Conservation (phyloP, 2,329 filamentous ascomycete species). For the Penicillium nordicum region DNA sequence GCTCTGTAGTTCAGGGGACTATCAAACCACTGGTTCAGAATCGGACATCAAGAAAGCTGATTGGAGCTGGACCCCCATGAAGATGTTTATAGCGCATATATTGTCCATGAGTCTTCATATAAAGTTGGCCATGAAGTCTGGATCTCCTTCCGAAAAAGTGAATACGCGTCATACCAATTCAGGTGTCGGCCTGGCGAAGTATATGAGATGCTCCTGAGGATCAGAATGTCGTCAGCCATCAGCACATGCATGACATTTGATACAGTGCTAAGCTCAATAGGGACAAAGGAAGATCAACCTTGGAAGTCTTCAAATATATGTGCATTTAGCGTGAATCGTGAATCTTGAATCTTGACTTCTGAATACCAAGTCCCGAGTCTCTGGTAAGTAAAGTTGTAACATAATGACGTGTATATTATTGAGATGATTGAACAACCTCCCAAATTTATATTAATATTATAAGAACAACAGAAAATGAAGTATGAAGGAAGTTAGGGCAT, state of each 20-base stretch:
- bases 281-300: background rate
- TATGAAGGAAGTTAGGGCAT: background rate
- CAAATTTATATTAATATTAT: background rate
- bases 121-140: background rate
- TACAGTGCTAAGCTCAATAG: background rate
- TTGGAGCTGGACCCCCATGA: background rate
- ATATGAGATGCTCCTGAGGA: background rate
- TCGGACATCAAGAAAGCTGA: background rate
- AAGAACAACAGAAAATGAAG: background rate
- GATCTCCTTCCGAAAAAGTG: background rate
- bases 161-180: background rate
- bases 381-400: background rate
- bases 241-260: background rate
- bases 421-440: background rate
- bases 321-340: background rate
- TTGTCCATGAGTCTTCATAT: background rate
- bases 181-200: background rate
- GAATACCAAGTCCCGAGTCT: background rate
- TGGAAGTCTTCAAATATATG: background rate
- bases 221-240: constrained; percentile 2
- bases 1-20: background rate
- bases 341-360: background rate
- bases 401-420: constrained; percentile 1
- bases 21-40: background rate
- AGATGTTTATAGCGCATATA: background rate